phyloP scores from a whole-genome alignment of 2,329 filamentous ascomycete genomes.

The Polychaeton citri region DNA sequence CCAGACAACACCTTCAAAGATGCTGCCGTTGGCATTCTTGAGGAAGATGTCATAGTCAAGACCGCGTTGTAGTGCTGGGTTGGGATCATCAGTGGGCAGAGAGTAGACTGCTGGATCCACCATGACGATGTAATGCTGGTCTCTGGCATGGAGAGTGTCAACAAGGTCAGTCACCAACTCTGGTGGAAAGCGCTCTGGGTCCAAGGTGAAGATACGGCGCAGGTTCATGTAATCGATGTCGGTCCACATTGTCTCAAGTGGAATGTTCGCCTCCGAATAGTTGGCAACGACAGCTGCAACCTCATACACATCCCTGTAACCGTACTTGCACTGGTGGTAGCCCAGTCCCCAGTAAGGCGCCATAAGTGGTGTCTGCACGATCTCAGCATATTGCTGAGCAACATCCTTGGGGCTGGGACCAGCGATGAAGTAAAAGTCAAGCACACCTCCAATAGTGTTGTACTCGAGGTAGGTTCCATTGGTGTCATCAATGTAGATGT shows the following conservation, averaged over 20 bases:
- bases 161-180: conserved; percentile 49
- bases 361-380: conserved; percentile 31
- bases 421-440: conserved; percentile 45
- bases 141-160: conserved; percentile 36
- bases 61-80: conserved; percentile 4
- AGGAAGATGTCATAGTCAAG: conserved; percentile 5
- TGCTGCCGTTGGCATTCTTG: conserved; percentile 2
- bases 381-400: conserved; percentile 31
- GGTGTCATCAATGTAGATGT: conserved; percentile 55
- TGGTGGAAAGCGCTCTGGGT: conserved; percentile 48
- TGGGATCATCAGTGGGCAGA: neutral
- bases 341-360: conserved; percentile 35
- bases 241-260: conserved; percentile 57
- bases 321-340: conserved; percentile 33
- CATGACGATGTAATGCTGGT: conserved; percentile 38
- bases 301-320: conserved; percentile 42
- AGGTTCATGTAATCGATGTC: conserved; percentile 33
- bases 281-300: conserved; percentile 53
- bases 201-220: conserved; percentile 47
- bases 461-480: conserved; percentile 59
- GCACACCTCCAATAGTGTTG: conserved; percentile 58
- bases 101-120: conserved; percentile 6
- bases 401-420: conserved; percentile 30
- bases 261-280: conserved; percentile 50
- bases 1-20: conserved; percentile 5